Base-by-base conservation (phyloP, 164 flowering plant genomes). In the Stephania cephalantha region DNA sequence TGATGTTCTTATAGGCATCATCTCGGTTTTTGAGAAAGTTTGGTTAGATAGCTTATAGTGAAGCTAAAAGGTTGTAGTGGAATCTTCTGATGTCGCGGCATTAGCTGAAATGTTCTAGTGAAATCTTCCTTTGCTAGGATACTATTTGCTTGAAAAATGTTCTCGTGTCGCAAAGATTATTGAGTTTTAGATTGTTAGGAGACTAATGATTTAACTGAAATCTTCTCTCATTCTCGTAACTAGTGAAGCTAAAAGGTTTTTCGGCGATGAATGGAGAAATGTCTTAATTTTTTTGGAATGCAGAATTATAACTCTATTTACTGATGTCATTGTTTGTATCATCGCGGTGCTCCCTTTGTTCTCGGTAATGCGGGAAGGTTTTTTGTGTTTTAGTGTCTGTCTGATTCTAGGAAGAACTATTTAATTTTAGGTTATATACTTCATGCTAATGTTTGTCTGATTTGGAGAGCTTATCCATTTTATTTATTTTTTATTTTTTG, bases 401-500 rank as follows among this genome's bases (percentile, higher is more conserved):
- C 5, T n/a, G 65, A 17, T 58, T 18, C 20, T 7, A n/a, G 22
- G 66, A 6, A 25, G 66, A 61, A 61, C 20, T 61, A 0, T 25
- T 25, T 61, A 0, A 12, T n/a, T 18, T 20, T 7, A 61, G 66
- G 6, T 7, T 61, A 7, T 61, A 7, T 7, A 61, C 25, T n/a
- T 7, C 20, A 7, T 61, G 17, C 25, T 9, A 50, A 50, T 8
- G 9, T 48, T 48, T 50, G 55, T 50, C 55, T 50, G 55, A 50
- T 50, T 50, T 4, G 15, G 69, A 66, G 0, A 63, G 66, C 66
- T 63, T 22, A 63, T 50, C 58, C 20, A 13, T 20, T 6, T 18
- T n/a, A 10, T 12, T n/a, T 35, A 15, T 31, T 78, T 53, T 65
- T 35, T 25, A 25, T 25, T 68, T 18, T 76, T 58, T 45, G 73